Evolutionary conservation across 768 basidiomycete species (phyloP), one percentile per base, ranked within the genome.

Genomic region (Podaxis carcinomalis): DNA sequence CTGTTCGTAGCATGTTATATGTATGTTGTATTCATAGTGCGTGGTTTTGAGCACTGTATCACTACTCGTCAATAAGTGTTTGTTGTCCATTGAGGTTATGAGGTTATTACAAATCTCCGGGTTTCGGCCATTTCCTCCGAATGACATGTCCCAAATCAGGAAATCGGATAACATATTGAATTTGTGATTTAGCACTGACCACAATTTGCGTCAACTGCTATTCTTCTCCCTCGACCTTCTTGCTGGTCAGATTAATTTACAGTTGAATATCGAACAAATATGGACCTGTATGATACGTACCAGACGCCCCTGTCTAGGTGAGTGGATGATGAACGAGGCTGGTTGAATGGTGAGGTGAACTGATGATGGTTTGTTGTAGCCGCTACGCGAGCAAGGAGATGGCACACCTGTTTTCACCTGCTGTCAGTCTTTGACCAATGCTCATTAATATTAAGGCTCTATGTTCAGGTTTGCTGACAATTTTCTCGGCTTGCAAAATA

Each of bases 301-400:
- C 90, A 92, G 68, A 91, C 90, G 1, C 91, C 90, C 2, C 81
- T 93, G 37, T 85, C 90, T 21, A 92, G 90, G 90, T 90, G 23
- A 63, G 73, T 44, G 2, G 10, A 14, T 2, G 28, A 14, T 11
- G 10, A 32, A 27, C 32, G 19, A 27, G 40, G 39, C n/a, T 21
- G 4, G 6, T 7, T 51, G 19, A 9, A 5, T n/a, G 25, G 21
- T 23, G 13, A 46, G 27, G 36, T 16, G 44, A 36, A 28, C 32
- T 59, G 21, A 59, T 19, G 21, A 46, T 39, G 6, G 5, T 50
- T 32, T 56, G 19, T 16, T 61, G 32, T 68, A 98, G 95, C 70
- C 95, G 96, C 53, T 99, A 98, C 91, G 97, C 97, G 19, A 96
- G 93, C 80, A 95, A 95, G 74, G 95, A 98, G 77, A 98, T 98